Base-by-base conservation (phyloP, 768 basidiomycete genomes). In the Panellus pusillus region DNA sequence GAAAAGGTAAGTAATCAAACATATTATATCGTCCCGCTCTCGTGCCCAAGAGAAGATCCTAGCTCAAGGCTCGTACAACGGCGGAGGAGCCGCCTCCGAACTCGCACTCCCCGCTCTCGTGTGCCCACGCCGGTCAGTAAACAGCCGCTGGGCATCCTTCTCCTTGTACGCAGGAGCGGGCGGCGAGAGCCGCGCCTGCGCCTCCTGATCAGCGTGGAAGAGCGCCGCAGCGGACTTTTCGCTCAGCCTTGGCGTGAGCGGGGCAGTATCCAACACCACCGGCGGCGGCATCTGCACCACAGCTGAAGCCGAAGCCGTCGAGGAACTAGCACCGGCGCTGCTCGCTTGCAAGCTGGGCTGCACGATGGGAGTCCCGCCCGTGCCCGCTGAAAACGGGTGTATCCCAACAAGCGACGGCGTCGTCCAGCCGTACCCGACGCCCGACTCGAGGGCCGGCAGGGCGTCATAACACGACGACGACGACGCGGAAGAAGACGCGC, bases 361-460 rank as follows among this genome's bases (percentile, higher is more conserved):
- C 9, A 14, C 11, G 8, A 35, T 7, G 3, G 32, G 32, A 35
- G 17, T 3, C 9, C 39, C 39, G n/a, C 39, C 39, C 12, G 39
- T 44, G 14, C 31, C 42, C n/a, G 55, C 55, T 3, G 55, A 56
- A 32, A 56, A 56, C 2, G 55, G 55, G 27, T 56, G 55, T 19
- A 56, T 56, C 1, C 55, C 55, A 2, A 51, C 55, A 17, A 56
- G 55, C 6, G 55, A 47, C 1, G 45, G 55, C 29, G 35, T 42
- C 5, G 55, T 51, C 55, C 55, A 56, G 27, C 55, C 55, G 11
- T 56, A 56, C 1, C 55, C 55, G 0, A 11, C 27, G 2, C 44
- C 45, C 2, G 45, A 51, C 18, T 43, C 54, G 2, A 31, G 24
- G 15, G 53, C 9, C 4, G 20, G 18, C 20, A 44, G 46, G 1